Evolutionary conservation across 176 grass and related monocot genomes (phyloP).

Genomic region (Alopecurus myosuroides): DNA sequence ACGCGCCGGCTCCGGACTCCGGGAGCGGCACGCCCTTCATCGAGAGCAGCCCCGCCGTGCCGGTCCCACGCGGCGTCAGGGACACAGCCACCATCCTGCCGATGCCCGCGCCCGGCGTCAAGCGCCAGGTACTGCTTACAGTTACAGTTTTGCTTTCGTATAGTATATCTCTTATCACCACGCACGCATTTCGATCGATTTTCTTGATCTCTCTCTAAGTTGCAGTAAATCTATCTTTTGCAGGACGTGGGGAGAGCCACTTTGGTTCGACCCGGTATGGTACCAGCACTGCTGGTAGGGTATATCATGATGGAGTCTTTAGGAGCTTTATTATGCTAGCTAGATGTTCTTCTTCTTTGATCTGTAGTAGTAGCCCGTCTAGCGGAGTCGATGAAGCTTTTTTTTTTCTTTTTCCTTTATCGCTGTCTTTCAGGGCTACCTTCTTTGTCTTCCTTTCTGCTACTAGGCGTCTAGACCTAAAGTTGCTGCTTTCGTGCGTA

Average conservation of each 20-base stretch:
- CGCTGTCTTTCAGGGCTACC: neutral
- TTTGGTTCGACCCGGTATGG: neutral
- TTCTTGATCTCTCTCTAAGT: neutral
- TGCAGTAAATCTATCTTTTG: neutral
- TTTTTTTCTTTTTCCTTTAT: neutral
- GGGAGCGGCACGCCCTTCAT: conserved; percentile 49
- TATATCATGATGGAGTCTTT: conserved; percentile 25
- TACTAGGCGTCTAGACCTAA: neutral
- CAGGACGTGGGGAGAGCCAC: conserved; percentile 20
- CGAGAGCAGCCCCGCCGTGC: conserved; percentile 79
- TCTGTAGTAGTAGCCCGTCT: neutral
- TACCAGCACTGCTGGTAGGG: neutral
- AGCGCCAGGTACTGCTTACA: conserved; percentile 44
- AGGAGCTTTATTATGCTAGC: conserved; percentile 21
- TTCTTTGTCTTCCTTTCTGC: conserved; percentile 12
- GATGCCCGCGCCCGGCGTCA: conserved; percentile 47
- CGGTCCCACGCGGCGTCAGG: conserved; percentile 68
- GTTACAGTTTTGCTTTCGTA: neutral
- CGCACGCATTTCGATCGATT: neutral
- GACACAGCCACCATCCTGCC: conserved; percentile 83
- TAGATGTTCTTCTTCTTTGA: neutral
- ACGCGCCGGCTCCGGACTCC: conserved; percentile 31
- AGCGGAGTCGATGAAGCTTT: conserved; percentile 11
- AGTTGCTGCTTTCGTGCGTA: neutral
- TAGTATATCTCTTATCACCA: neutral